A percentile compares a stretch with the other conserved stretches of the same genome.
These are phyloP conservation scores for Podaxis pistillaris DNA, from an alignment of 768 basidiomycete species.

Conservation along the genomic window DNA sequence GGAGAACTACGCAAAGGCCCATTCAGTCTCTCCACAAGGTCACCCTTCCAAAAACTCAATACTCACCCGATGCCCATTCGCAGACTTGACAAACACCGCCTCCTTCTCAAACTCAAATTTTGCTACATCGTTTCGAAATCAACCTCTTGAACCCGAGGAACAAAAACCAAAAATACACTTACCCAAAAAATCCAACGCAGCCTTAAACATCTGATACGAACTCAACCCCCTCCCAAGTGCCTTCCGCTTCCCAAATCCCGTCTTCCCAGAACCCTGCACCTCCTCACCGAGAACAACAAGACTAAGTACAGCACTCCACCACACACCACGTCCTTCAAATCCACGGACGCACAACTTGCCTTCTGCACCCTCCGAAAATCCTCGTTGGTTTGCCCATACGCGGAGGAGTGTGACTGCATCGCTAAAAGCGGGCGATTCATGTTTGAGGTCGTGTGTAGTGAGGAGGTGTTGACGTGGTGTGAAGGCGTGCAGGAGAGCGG, in stretches of 20 bases:
- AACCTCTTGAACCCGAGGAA: no score
- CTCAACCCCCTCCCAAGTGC: constrained; percentile 80
- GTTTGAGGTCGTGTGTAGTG: constrained; percentile 48
- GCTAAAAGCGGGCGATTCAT: constrained; percentile 59
- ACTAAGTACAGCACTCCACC: constrained; percentile 67
- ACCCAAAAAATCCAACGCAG: constrained; percentile 83
- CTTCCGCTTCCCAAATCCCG: constrained; percentile 39
- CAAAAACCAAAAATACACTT: no score
- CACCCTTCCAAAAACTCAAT: background rate
- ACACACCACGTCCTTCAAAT: constrained; percentile 65
- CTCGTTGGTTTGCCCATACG: constrained; percentile 89
- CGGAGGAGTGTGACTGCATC: constrained; percentile 80
- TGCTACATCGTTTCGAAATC: no score
- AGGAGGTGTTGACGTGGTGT: constrained; percentile 54
- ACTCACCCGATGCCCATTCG: constrained; percentile 54
- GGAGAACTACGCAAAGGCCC: constrained; percentile 41
- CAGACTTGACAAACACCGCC: constrained; percentile 57
- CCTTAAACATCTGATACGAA: constrained; percentile 88
- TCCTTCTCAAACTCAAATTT: constrained; percentile 64
- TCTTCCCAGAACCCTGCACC: constrained; percentile 22
- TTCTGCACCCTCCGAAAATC: constrained; percentile 57
- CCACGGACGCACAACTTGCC: constrained; percentile 56
- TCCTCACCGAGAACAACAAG: constrained; percentile 71
- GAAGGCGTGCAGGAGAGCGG: constrained; percentile 55
- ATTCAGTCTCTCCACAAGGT: background rate